Percentiles rank a stretch among this genome's conserved stretches.
phyloP scores from a whole-genome alignment of 73 alveolate genomes.

The Tetrahymena malaccensis region DNA sequence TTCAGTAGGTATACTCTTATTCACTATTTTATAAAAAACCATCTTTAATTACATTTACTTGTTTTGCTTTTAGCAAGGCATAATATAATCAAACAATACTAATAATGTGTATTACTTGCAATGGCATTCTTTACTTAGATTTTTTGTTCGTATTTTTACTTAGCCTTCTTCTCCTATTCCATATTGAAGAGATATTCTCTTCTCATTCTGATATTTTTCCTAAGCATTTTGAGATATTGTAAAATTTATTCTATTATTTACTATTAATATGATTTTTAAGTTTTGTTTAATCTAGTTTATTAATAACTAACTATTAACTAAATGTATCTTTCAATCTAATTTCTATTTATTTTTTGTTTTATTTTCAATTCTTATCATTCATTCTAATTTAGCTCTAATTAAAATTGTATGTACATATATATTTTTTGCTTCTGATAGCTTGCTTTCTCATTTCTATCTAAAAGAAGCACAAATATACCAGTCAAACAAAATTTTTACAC shows the following conservation, averaged over 20 bases:
- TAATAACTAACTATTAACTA: neutral
- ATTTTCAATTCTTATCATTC: neutral
- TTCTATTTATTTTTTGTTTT: neutral
- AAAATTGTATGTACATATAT: neutral
- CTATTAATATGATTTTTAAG: neutral
- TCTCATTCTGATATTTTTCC: slow-evolving; percentile 94
- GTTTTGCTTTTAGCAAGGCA: slow-evolving; percentile 30
- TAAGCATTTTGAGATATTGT: slow-evolving; percentile 59
- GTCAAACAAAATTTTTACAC: neutral
- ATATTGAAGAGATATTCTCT: slow-evolving; percentile 86
- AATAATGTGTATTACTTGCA: neutral
- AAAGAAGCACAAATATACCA: neutral
- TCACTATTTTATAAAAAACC: slow-evolving; percentile 30
- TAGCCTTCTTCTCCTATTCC: slow-evolving; percentile 45
- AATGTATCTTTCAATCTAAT: neutral
- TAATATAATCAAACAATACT: neutral
- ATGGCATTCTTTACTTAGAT: neutral
- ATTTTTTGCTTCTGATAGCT: neutral
- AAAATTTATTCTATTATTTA: neutral
- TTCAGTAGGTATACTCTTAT: slow-evolving; percentile 89
- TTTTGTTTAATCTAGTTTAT: neutral
- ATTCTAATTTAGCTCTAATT: neutral
- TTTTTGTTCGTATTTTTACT: slow-evolving; percentile 1
- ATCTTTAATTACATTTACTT: no score
- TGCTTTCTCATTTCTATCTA: neutral